Conservation (phyloP, 768 basidiomycete species). For the Tylopilus plumbeoviolaceoides region DNA sequence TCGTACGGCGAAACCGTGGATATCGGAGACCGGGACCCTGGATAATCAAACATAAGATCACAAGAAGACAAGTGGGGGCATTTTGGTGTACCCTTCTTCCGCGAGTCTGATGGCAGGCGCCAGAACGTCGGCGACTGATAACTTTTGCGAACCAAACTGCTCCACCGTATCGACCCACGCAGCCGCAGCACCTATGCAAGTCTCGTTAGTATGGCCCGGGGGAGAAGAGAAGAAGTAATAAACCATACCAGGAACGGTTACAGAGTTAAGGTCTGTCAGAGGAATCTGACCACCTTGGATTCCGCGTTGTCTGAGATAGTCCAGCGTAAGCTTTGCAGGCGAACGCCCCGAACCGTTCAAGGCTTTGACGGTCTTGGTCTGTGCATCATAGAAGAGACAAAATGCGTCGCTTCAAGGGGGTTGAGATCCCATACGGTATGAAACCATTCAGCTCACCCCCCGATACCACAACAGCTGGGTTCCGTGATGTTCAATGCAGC, state of each 20-base stretch:
- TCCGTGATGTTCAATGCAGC: slow-evolving; percentile 92
- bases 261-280: slow-evolving; percentile 77
- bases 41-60: slow-evolving; percentile 1
- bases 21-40: slow-evolving; percentile 85
- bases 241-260: slow-evolving; percentile 72
- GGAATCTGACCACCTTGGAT: slow-evolving; percentile 69
- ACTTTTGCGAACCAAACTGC: slow-evolving; percentile 67
- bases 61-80: neutral
- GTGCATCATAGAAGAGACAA: slow-evolving; percentile 88
- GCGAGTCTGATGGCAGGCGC: slow-evolving; percentile 89
- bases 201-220: slow-evolving; percentile 12
- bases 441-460: slow-evolving; percentile 52
- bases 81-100: slow-evolving; percentile 71
- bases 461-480: slow-evolving; percentile 87
- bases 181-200: slow-evolving; percentile 73
- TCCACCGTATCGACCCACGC: slow-evolving; percentile 93
- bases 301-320: slow-evolving; percentile 67
- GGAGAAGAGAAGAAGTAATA: neutral
- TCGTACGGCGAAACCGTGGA: slow-evolving; percentile 58
- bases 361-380: slow-evolving; percentile 76
- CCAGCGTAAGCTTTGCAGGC: slow-evolving; percentile 74
- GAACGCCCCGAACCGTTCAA: slow-evolving; percentile 91
- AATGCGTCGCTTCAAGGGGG: slow-evolving; percentile 67
- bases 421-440: slow-evolving; percentile 9
- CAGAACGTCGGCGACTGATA: slow-evolving; percentile 66